These are phyloP conservation scores for Clarireedia hainanense DNA, from an alignment of 2,329 filamentous ascomycete genomes.

Conservation along the genomic window DNA sequence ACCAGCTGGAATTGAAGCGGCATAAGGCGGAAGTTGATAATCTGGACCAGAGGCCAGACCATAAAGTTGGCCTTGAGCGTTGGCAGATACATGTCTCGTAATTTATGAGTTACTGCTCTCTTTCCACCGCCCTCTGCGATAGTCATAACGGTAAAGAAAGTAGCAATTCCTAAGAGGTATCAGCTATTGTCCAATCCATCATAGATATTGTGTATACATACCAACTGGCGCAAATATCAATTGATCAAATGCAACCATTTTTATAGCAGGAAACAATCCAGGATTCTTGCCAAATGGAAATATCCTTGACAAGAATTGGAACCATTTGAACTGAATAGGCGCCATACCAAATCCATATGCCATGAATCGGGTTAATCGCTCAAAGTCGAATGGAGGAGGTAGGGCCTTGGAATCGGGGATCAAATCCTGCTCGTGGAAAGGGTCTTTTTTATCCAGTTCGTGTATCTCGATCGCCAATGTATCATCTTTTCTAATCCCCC, in stretches of 20 bases:
- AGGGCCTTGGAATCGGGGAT: slow-evolving; percentile 55
- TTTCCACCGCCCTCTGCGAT: slow-evolving; percentile 84
- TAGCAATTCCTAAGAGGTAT: slow-evolving; percentile 53
- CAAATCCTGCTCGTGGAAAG: slow-evolving; percentile 55
- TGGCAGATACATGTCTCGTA: slow-evolving; percentile 87
- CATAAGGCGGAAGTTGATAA: slow-evolving; percentile 93
- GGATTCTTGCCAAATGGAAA: slow-evolving; percentile 80
- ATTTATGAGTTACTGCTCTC: slow-evolving; percentile 72
- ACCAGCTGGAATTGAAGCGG: slow-evolving; percentile 96
- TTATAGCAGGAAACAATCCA: slow-evolving; percentile 70
- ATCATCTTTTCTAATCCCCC: slow-evolving; percentile 52
- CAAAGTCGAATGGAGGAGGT: slow-evolving; percentile 88
- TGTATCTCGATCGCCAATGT: slow-evolving; percentile 79
- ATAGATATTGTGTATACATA: slow-evolving; percentile 28
- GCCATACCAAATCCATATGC: slow-evolving; percentile 96
- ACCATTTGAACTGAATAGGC: slow-evolving; percentile 93
- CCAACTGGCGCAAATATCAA: slow-evolving; percentile 85
- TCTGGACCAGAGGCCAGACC: slow-evolving; percentile 91
- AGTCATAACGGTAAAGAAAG: slow-evolving; percentile 96
- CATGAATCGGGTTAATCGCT: slow-evolving; percentile 91
- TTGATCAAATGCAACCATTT: slow-evolving; percentile 88
- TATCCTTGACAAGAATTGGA: slow-evolving; percentile 68
- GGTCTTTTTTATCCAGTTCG: slow-evolving; percentile 76
- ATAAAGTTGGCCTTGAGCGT: slow-evolving; percentile 93
- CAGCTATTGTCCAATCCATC: background rate